Evolutionary conservation across 2,329 filamentous ascomycete genomes (phyloP), one percentile per base, ranked within the genome.

Genomic region (Nannizzia gypsea): DNA sequence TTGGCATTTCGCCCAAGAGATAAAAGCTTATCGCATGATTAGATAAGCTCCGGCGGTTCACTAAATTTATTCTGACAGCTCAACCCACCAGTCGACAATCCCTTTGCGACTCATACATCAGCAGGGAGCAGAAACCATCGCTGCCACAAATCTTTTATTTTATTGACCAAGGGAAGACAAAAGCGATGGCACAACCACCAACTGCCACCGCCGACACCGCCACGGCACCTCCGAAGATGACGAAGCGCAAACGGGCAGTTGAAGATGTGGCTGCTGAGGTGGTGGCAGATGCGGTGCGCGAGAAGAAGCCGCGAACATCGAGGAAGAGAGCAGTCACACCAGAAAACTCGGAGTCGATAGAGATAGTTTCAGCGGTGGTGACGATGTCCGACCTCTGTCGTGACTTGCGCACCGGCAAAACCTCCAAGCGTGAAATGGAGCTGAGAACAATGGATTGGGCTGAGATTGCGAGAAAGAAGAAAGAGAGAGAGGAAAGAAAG

Each of bases 331-430:
- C 74, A 59, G 65, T 69, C 6, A 79, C 77, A 1, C 78, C 78
- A 1, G 77, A 80, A 61, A 74, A 74, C 60, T 74, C 77, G 1
- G 78, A 80, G 62, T 64, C 67, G 11, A 67, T 76, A 6, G 70
- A 80, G 70, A 84, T 85, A 56, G 76, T 81, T 57, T 76, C 81
- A 0, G 73, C 77, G 11, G 72, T 74, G 20, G 74, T 81, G 2
- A 82, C 78, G 58, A 85, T 86, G 83, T 78, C 75, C 34, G 79
- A 82, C 52, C 70, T 86, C 1, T 81, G 78, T 64, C 78, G 75
- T 57, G 80, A 81, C 64, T 70, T 76, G 38, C 72, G 75, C n/a
- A 76, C 76, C 0, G 83, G 83, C 52, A 81, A 78, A 63, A 77
- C 78, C 42, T 85, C 83, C 0, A 76, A 78, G 61, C 76, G 78